Evolutionary conservation across 1,284 basidiomycete genomes (phyloP), one percentile per base, ranked within the genome.

Genomic region (Cryptococcus amylolentus): DNA sequence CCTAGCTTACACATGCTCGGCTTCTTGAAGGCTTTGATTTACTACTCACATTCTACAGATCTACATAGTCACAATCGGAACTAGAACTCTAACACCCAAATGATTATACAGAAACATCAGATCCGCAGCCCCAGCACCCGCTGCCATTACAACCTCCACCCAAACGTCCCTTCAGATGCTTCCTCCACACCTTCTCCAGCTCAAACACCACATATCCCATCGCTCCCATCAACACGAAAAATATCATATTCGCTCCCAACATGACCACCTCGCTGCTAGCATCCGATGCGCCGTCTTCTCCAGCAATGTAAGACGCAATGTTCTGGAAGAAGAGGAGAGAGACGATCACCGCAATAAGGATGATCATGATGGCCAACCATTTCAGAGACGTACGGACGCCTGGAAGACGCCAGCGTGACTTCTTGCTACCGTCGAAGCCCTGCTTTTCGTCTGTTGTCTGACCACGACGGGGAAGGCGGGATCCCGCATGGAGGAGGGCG

Each of bases 161-260:
- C 10, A 35, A 35, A 35, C 31, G 31, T 10, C 31, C 31, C 31
- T 35, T 35, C 31, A 35, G 2, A 10, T 35, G 31, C 31, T 35
- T 35, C 39, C 48, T 40, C 45, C 50, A 58, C 3, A 55, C 16
- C 23, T 52, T 56, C 16, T 52, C 42, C 26, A 60, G 18, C 35
- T 56, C 48, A 35, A 51, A 55, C 26, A 42, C 55, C 28, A 57
- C 59, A 31, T 54, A 61, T 3, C 59, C 59, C 55, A 57, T 55
- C 14, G 41, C 52, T 12, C 49, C 55, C 35, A 61, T 23, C 16
- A 57, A 27, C 12, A 42, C 18, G 20, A 57, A 39, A 41, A 56
- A 61, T 42, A 61, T 57, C 6, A 41, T n/a, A 43, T 61, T 55
- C 14, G 52, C 59, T 6, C 49, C 52, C 13, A 49, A 3, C n/a